Evolutionary conservation across 352 stramenopile species (phyloP).

Genomic region (Phytopythium helicoides): DNA sequence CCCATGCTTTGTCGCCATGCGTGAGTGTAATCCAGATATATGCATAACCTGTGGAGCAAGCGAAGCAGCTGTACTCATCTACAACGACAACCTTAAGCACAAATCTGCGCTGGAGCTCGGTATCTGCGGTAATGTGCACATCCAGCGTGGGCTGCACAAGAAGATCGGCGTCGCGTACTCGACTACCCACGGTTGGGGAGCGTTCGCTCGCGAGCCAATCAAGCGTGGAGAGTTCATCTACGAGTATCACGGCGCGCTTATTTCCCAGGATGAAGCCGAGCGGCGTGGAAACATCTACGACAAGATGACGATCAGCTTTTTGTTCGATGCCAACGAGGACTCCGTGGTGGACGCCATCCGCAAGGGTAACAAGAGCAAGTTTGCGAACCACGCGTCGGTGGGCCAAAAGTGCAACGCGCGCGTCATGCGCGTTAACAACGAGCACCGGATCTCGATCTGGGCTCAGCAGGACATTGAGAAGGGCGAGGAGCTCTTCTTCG

Average conservation of each 20-base stretch:
- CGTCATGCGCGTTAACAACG: slow-evolving; percentile 78
- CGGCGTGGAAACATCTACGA: slow-evolving; percentile 84
- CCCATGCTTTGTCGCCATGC: slow-evolving; percentile 52
- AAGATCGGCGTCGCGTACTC: slow-evolving; percentile 59
- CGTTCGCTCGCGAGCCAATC: slow-evolving; percentile 59
- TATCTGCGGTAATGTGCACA: slow-evolving; percentile 72
- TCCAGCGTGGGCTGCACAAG: slow-evolving; percentile 57
- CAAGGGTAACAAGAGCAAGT: slow-evolving; percentile 94
- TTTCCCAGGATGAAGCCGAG: slow-evolving; percentile 72
- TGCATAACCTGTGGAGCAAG: slow-evolving; percentile 59
- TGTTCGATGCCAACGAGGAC: slow-evolving; percentile 92
- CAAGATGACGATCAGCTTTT: slow-evolving; percentile 81
- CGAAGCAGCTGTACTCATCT: slow-evolving; percentile 43
- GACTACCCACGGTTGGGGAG: slow-evolving; percentile 60
- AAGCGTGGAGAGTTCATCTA: slow-evolving; percentile 69
- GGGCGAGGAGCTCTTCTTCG: slow-evolving; percentile 71
- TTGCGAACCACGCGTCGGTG: slow-evolving; percentile 73
- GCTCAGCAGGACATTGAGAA: slow-evolving; percentile 85
- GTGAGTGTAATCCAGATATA: slow-evolving; percentile 59
- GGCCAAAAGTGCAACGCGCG: slow-evolving; percentile 81
- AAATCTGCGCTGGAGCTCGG: slow-evolving; percentile 43
- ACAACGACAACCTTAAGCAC: slow-evolving; percentile 32
- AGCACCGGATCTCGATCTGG: slow-evolving; percentile 92
- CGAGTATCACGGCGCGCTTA: slow-evolving; percentile 60
- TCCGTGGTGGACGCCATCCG: slow-evolving; percentile 88